Base-by-base conservation (phyloP, 2,329 filamentous ascomycete genomes). In the Apiospora pterosperma region DNA sequence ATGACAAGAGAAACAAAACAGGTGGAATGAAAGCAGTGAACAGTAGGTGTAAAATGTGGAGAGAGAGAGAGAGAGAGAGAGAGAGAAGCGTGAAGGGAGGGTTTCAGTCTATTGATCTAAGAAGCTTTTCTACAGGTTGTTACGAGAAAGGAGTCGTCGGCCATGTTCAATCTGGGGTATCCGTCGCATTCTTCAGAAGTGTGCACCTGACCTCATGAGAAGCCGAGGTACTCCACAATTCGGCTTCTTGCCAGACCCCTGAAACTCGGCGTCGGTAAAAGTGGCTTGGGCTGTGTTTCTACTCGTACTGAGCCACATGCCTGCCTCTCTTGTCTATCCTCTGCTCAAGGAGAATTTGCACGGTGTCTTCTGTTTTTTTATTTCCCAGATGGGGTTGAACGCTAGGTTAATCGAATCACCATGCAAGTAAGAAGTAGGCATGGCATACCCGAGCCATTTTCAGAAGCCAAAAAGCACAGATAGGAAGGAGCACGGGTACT, bases 161-260 rank as follows among this genome's bases (percentile, higher is more conserved):
- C n/a, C n/a, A n/a, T n/a, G n/a, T n/a, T n/a, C n/a, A n/a, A n/a
- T n/a, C n/a, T n/a, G n/a, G n/a, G n/a, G n/a, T 14, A 21, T 34
- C 38, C 8, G 16, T 19, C 19, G 48, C 48, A 21, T 55, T 55
- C 48, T 55, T 34, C 23, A 52, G 16, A 55, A 21, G 48, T 10
- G 10, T 31, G 36, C 48, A 55, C 28, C 28, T 55, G 48, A 55
- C 48, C 48, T 55, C 14, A n/a, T n/a, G 48, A 55, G 58, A 61
- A 41, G 63, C 63, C 58, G 63, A 64, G 63, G 63, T 64, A 64
- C 58, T 61, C 55, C 62, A 63, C 61, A 63, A 34, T 19, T 55
- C 63, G 58, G 48, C 55, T 59, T 28, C 58, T 48, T 55, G 28
- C 63, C 52, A 59, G 34, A 11, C 34, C 38, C 38, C 58, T 44